Conservation (phyloP, 441 rosid genomes). For the Gossypium laxum region DNA sequence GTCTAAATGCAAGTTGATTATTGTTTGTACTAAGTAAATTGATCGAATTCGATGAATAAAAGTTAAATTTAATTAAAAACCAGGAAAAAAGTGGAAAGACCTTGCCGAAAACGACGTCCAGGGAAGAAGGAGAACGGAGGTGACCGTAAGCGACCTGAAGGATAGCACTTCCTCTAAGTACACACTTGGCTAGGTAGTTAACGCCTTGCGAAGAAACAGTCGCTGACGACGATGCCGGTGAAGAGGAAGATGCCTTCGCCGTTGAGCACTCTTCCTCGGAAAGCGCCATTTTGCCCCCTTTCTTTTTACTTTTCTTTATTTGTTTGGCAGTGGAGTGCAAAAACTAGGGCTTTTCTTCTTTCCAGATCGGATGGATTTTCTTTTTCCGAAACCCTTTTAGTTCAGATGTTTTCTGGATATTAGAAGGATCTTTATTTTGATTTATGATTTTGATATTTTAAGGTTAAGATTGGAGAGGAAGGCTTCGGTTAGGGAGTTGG, state of each 20-base stretch:
- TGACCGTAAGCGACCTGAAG: conserved; percentile 75
- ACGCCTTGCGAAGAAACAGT: conserved; percentile 27
- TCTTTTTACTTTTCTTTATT: background rate
- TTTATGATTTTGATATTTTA: background rate
- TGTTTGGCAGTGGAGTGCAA: background rate
- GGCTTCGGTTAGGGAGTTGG: background rate
- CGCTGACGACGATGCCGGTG: conserved; percentile 46
- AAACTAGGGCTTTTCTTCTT: conserved; percentile 26
- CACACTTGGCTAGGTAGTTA: conserved; percentile 81
- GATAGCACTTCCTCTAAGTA: conserved; percentile 69
- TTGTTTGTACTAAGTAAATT: background rate
- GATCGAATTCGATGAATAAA: background rate
- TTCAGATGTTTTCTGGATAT: background rate
- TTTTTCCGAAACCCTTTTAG: background rate
- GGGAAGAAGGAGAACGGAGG: conserved; percentile 56
- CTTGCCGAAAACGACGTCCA: conserved; percentile 84
- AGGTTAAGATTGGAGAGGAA: background rate
- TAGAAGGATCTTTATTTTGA: background rate
- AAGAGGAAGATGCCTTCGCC: conserved; percentile 50
- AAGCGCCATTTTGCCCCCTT: conserved; percentile 52
- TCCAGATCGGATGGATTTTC: background rate
- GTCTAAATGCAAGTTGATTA: background rate
- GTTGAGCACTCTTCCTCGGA: conserved; percentile 86
- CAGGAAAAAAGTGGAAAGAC: conserved; percentile 23
- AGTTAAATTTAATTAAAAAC: background rate